phyloP scores from a whole-genome alignment of 345 rosid species.

The Aquilaria sinensis region DNA sequence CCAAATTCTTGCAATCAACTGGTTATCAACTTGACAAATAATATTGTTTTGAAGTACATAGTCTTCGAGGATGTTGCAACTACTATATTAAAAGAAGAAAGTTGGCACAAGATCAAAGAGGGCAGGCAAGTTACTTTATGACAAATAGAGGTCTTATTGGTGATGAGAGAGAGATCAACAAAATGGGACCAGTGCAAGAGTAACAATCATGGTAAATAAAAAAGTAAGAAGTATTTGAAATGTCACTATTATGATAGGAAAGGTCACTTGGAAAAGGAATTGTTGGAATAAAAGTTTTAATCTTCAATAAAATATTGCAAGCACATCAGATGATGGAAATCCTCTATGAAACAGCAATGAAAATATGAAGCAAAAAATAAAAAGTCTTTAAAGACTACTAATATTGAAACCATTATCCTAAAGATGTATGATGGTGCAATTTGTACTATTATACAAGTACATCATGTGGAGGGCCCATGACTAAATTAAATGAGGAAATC shows the following conservation, averaged over 20 bases:
- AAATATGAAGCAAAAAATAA: neutral
- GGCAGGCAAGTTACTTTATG: neutral
- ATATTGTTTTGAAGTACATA: too few species aligned
- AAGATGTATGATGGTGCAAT: neutral
- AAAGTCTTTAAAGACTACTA: neutral
- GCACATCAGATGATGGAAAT: neutral
- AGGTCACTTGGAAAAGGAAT: neutral
- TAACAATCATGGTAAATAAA: neutral
- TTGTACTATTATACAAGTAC: neutral
- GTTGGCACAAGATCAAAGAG: neutral
- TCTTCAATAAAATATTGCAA: too few species aligned
- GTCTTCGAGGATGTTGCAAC: neutral
- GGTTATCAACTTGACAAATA: neutral
- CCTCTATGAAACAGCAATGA: neutral
- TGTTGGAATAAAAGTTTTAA: neutral
- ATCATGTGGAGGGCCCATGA: constrained; percentile 1
- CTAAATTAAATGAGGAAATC: neutral
- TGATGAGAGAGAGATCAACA: neutral
- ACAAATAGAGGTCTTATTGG: too few species aligned
- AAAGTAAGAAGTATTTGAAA: neutral
- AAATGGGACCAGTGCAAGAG: neutral
- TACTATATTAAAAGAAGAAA: neutral
- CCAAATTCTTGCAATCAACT: neutral
- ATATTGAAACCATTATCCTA: neutral
- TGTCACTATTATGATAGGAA: neutral